Conservation (phyloP, 768 basidiomycete species). For the Amanita phalloides region DNA sequence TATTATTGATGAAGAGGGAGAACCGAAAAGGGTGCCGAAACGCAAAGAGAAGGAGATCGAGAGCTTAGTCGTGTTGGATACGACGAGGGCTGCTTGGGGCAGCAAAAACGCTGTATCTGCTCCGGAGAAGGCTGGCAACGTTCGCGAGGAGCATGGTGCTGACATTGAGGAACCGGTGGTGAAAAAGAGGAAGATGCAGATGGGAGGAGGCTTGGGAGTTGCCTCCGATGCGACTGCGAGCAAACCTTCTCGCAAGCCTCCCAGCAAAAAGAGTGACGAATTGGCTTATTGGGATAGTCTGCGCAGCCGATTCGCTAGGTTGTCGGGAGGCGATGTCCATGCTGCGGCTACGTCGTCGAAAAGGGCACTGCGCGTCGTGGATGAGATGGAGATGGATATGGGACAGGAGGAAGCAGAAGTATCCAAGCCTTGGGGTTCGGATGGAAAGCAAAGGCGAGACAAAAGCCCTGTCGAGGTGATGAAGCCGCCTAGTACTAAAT, state of each 20-base stretch:
- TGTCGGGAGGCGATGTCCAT: conserved; percentile 40
- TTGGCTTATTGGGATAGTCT: conserved; percentile 20
- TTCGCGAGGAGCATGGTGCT: not conserved
- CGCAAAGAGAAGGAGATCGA: conserved; percentile 14
- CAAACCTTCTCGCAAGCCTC: not conserved
- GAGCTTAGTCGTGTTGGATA: conserved; percentile 20
- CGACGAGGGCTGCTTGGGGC: conserved; percentile 37
- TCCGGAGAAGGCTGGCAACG: not conserved
- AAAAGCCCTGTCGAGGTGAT: not conserved
- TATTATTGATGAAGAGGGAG: conserved; percentile 6
- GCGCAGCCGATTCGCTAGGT: conserved; percentile 37
- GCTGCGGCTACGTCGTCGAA: conserved; percentile 3
- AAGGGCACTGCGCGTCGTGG: not conserved
- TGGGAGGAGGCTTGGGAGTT: not conserved
- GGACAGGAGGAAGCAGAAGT: not conserved
- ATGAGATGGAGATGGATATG: not conserved
- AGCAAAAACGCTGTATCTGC: not conserved
- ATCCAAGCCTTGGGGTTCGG: not conserved
- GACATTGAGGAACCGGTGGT: not conserved
- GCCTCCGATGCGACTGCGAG: not conserved
- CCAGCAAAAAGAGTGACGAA: not conserved
- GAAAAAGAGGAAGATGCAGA: conserved; percentile 7
- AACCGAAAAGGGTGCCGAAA: not conserved
- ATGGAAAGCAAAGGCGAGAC: not conserved
- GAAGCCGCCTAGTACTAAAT: not conserved